phyloP scores from a whole-genome alignment of 179 eudicot genomes.

The Pouteria campechiana region DNA sequence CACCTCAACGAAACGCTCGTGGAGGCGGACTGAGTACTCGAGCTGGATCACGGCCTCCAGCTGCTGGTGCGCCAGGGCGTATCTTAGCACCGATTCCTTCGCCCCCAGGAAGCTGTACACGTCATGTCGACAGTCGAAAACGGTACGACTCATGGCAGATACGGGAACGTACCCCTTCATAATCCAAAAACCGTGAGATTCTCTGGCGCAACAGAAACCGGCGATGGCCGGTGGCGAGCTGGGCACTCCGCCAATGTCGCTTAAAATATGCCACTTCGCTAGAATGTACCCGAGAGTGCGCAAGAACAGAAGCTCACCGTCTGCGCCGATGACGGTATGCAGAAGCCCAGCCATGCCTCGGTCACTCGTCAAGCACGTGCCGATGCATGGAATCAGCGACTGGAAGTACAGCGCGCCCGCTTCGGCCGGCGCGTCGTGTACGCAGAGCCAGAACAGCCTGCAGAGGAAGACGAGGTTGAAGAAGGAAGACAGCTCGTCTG shows the following conservation, averaged over 20 bases:
- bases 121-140: slow-evolving; percentile 3
- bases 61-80: slow-evolving; percentile 81
- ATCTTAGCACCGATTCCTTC: slow-evolving; percentile 53
- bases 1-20: slow-evolving; percentile 48
- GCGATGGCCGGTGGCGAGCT: slow-evolving; percentile 19
- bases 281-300: slow-evolving; percentile 74
- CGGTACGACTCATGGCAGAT: slow-evolving; percentile 43
- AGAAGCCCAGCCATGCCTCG: slow-evolving; percentile 37
- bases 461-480: slow-evolving; percentile 48
- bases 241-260: slow-evolving; percentile 56
- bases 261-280: slow-evolving; percentile 55
- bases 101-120: slow-evolving; percentile 28
- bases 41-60: slow-evolving; percentile 65
- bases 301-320: slow-evolving; percentile 58
- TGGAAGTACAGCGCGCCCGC: slow-evolving; percentile 66
- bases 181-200: slow-evolving; percentile 69
- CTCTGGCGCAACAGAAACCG: slow-evolving; percentile 57
- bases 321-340: slow-evolving; percentile 36
- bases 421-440: slow-evolving; percentile 53
- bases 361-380: slow-evolving; percentile 27
- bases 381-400: slow-evolving; percentile 49
- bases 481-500: slow-evolving; percentile 60
- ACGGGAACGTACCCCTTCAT: slow-evolving; percentile 54
- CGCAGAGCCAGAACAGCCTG: slow-evolving; percentile 73
- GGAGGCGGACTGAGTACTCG: slow-evolving; percentile 42